A percentile compares a stretch with the other conserved stretches of the same genome.
Conservation (phyloP, 1,284 basidiomycete species). For the Rugosomyces carneus region DNA sequence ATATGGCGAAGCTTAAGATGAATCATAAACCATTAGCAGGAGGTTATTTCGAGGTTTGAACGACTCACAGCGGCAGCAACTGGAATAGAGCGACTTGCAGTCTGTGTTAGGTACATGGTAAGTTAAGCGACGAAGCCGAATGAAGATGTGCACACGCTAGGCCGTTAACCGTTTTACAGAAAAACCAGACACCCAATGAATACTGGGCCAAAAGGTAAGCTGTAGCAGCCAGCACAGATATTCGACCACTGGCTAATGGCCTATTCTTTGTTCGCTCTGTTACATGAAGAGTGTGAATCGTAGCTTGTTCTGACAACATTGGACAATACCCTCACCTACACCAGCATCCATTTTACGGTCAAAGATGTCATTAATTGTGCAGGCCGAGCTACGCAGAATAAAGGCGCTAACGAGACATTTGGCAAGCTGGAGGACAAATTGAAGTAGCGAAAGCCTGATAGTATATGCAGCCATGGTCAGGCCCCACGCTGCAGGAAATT, state of each 20-base stretch:
- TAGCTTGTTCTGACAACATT: neutral
- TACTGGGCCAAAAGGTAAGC: conserved; percentile 38
- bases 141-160: conserved; percentile 30
- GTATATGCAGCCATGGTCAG: conserved; percentile 39
- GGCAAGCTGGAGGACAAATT: conserved; percentile 26
- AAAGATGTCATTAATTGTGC: conserved; percentile 49
- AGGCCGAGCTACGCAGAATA: conserved; percentile 41
- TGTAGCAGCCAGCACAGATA: conserved; percentile 35
- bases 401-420: conserved; percentile 32
- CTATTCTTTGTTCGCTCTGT: conserved; percentile 42
- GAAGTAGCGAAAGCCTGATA: conserved; percentile 23
- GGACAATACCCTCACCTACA: conserved; percentile 34
- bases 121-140: neutral
- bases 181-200: conserved; percentile 34
- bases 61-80: conserved; percentile 39
- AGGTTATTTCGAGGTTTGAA: neutral
- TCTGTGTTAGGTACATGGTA: too few relatives aligned
- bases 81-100: conserved; percentile 39
- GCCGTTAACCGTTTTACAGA: conserved; percentile 30
- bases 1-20: conserved; percentile 33
- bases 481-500: conserved; percentile 34
- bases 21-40: neutral
- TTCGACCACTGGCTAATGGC: conserved; percentile 42
- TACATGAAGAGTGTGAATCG: conserved; percentile 18
- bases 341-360: conserved; percentile 45